Evolutionary conservation across 331 rosid genomes (phyloP), one percentile per base, ranked within the genome.

Genomic region (Malus hybrid): DNA sequence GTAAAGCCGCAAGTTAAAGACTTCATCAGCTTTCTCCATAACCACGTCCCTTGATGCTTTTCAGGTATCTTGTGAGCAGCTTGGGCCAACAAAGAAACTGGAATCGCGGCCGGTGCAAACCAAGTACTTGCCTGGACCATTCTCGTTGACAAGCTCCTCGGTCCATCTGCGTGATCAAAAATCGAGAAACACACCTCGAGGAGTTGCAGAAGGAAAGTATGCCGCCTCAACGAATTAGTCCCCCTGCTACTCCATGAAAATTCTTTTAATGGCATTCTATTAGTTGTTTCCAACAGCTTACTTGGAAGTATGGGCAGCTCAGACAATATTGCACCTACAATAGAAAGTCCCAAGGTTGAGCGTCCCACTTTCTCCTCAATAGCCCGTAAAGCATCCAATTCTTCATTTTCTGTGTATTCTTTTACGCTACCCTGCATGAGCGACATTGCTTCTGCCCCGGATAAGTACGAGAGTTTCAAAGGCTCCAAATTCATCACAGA

Each of bases 171-270:
- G 60, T 90, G 97, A 81, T 93, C 96, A 57, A 93, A 93, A 72
- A 93, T 93, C 29, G 97, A 90, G 86, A 93, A 90, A 81, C 97
- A 93, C 42, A 90, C 97, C 80, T 93, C 94, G 2, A 93, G 82
- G 60, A 93, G 94, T 79, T 93, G 96, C 52, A 84, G 53, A 73
- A 93, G 93, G 85, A 90, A 90, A 63, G 90, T 79, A 74, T 90
- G 88, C 39, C 82, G 75, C 83, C 91, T 81, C 69, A 87, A 77
- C 5, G 72, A 78, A 66, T 82, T 81, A 66, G 87, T 72, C 72
- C 87, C 96, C 72, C 86, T 84, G 57, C 85, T 88, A n/a, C 85
- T 87, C 93, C 93, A 90, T 12, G 94, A 80, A 30, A 83, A 77
- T 64, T 87, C 97, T 84, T 90, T 90, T 83, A 90, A 76, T 13